phyloP scores from a whole-genome alignment of 2,329 filamentous ascomycete species.

The Aspergillus luchuensis region DNA sequence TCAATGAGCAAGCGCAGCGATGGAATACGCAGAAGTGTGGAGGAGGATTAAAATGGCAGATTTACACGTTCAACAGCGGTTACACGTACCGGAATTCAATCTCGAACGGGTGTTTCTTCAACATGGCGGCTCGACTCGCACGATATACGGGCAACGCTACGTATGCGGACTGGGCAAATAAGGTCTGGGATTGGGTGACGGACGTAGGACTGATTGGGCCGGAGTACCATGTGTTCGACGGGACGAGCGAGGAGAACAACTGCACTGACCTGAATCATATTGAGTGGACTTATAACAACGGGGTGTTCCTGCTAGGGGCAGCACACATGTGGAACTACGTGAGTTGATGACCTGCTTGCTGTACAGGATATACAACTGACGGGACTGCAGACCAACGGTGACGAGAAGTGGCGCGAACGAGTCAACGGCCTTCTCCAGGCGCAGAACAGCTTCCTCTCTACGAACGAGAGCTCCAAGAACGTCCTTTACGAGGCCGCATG shows the following conservation, averaged over 20 bases:
- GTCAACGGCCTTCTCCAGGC: constrained; percentile 57
- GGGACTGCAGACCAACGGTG: constrained; percentile 37
- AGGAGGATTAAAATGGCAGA: constrained; percentile 60
- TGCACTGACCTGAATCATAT: constrained; percentile 54
- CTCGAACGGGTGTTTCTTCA: constrained; percentile 23
- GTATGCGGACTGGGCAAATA: constrained; percentile 63
- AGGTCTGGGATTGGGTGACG: constrained; percentile 58
- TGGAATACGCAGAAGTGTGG: constrained; percentile 68
- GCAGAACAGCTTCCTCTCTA: constrained; percentile 52
- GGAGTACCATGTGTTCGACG: constrained; percentile 53
- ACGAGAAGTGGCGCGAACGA: constrained; percentile 54
- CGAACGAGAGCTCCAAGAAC: constrained; percentile 38
- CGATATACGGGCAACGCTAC: constrained; percentile 19
- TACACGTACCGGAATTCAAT: constrained; percentile 21
- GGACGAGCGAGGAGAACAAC: constrained; percentile 51
- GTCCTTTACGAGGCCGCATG: constrained; percentile 64
- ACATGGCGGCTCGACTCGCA: constrained; percentile 18
- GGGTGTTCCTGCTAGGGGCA: constrained; percentile 55
- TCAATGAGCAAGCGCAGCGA: constrained; percentile 71
- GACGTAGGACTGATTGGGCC: constrained; percentile 50
- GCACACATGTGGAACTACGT: constrained; percentile 57
- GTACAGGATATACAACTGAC: background rate
- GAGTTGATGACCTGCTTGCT: constrained; percentile 17
- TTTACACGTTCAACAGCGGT: constrained; percentile 19
- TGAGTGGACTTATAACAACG: constrained; percentile 59